Conservation (phyloP, 768 basidiomycete species). For the Exidia glandulosa region DNA sequence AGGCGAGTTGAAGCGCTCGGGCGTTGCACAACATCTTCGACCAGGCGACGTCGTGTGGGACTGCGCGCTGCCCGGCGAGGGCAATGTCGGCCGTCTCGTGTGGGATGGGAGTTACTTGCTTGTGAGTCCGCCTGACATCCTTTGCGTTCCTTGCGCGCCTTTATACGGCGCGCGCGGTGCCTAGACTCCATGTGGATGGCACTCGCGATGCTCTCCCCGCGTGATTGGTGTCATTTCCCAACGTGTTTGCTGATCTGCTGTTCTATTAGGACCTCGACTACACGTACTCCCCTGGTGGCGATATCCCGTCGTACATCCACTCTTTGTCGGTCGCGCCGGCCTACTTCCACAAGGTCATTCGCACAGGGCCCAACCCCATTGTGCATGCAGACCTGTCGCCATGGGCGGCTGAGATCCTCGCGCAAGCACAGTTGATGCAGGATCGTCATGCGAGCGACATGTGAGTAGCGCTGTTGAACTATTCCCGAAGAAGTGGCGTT, state of each 20-base stretch:
- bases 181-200: not conserved
- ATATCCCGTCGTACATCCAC: constrained; percentile 70
- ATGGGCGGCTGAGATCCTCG: constrained; percentile 69
- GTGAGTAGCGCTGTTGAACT: constrained; percentile 34
- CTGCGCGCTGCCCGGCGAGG: constrained; percentile 74
- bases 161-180: not conserved
- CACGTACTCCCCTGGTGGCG: constrained; percentile 62
- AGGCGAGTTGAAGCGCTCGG: constrained; percentile 61
- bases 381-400: constrained; percentile 63
- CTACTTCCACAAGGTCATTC: constrained; percentile 79
- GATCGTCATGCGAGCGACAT: constrained; percentile 71
- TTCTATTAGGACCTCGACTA: constrained; percentile 67
- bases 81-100: constrained; percentile 68
- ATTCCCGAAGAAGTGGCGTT: not conserved
- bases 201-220: not conserved
- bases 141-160: constrained; percentile 2
- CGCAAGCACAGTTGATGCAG: constrained; percentile 64
- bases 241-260: constrained; percentile 4
- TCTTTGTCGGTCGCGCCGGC: constrained; percentile 76
- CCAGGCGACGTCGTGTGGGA: constrained; percentile 84
- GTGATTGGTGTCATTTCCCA: not conserved
- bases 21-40: constrained; percentile 49
- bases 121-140: constrained; percentile 34
- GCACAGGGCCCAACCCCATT: constrained; percentile 40
- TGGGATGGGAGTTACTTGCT: constrained; percentile 88